These are phyloP conservation scores for Stentor roeselii DNA, from an alignment of 73 alveolate genomes.

Conservation along the genomic window DNA sequence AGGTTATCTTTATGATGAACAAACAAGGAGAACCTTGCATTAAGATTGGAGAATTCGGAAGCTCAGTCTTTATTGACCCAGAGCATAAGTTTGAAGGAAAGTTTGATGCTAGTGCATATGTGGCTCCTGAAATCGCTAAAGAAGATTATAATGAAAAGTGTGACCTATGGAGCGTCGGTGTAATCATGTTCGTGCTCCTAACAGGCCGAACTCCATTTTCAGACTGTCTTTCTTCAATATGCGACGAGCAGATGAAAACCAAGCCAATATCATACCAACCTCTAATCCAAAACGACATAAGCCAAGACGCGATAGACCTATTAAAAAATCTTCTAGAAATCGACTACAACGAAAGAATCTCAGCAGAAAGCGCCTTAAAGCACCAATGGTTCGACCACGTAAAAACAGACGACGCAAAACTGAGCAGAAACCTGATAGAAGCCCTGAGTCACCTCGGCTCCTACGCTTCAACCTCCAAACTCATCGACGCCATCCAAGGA, in stretches of 20 bases:
- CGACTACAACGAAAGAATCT: background rate
- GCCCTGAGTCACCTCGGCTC: background rate
- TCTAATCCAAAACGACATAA: background rate
- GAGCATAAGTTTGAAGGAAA: background rate
- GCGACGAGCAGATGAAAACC: background rate
- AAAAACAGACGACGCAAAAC: background rate
- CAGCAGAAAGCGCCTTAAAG: background rate
- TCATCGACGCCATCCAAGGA: conserved; percentile 11
- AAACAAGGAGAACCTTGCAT: background rate
- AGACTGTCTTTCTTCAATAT: background rate
- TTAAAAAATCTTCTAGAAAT: background rate
- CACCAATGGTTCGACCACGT: background rate
- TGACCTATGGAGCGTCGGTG: conserved; percentile 14
- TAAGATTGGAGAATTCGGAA: conserved; percentile 6
- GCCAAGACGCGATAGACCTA: background rate
- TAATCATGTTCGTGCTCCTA: background rate
- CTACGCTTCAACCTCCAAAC: background rate
- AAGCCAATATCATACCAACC: background rate
- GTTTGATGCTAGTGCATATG: background rate
- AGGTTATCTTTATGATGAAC: background rate
- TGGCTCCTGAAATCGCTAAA: conserved; percentile 5
- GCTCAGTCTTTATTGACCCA: background rate
- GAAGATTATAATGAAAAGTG: conserved; percentile 16
- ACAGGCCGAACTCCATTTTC: conserved; percentile 12
- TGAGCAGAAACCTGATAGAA: background rate